Conservation (phyloP, 345 rosid species). For the Bruguiera sexangula region DNA sequence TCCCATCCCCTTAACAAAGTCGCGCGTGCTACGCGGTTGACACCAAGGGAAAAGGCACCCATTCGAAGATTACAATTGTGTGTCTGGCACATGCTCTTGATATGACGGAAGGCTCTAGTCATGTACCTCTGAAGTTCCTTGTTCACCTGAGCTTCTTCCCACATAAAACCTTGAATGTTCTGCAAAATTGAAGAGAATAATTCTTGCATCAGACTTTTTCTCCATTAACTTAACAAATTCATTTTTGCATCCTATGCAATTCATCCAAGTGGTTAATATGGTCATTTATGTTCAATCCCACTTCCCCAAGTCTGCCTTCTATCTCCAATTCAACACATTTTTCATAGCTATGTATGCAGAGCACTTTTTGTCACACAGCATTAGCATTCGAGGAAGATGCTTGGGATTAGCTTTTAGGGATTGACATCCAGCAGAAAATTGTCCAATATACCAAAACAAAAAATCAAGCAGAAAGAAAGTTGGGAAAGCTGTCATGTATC, state of each 20-base stretch:
- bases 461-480: too few relatives aligned
- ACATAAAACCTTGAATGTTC: constrained; percentile 99
- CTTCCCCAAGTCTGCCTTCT: background rate
- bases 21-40: constrained; percentile 93
- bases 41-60: constrained; percentile 99
- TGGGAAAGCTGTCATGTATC: too few relatives aligned
- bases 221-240: background rate
- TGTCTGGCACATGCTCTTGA: constrained; percentile 84
- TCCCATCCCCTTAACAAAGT: constrained; percentile 93
- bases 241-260: background rate
- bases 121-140: constrained; percentile 72
- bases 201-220: background rate
- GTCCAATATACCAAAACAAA: too few relatives aligned
- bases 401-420: background rate
- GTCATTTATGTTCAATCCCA: background rate
- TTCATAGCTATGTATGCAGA: background rate
- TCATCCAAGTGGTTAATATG: background rate
- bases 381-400: background rate
- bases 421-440: too few relatives aligned
- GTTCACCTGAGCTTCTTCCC: constrained; percentile 95
- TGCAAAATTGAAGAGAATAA: constrained; percentile 27
- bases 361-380: background rate
- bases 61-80: constrained; percentile 89
- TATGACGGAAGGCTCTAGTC: constrained; percentile 77
- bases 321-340: background rate